phyloP scores from a whole-genome alignment of 1,139 yeast genomes.

The Maudiozyma humilis region DNA sequence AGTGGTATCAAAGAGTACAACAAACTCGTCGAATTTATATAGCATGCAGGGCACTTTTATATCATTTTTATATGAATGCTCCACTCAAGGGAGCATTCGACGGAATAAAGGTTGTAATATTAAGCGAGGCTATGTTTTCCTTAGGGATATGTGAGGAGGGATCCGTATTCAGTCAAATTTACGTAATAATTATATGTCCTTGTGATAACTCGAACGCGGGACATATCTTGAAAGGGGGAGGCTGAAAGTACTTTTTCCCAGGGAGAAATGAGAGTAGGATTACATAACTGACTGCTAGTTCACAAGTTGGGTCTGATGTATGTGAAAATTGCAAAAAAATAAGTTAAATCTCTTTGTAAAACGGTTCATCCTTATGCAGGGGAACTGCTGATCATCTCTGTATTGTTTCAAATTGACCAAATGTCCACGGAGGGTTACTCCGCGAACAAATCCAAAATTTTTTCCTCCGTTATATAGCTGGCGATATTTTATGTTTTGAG shows the following conservation, averaged over 20 bases:
- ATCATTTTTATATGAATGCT: neutral
- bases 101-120: neutral
- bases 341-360: constrained; percentile 78
- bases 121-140: too few relatives aligned
- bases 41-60: neutral
- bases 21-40: constrained; percentile 13
- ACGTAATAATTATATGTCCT: too few relatives aligned
- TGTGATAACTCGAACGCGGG: too few relatives aligned
- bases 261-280: too few relatives aligned
- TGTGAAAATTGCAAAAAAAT: constrained; percentile 41
- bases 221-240: too few relatives aligned
- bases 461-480: neutral
- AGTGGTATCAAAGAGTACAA: constrained; percentile 24
- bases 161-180: too few relatives aligned
- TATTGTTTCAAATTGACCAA: constrained; percentile 68
- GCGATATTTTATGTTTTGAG: neutral
- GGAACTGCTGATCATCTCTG: constrained; percentile 96
- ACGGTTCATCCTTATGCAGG: constrained; percentile 97
- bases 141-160: too few relatives aligned
- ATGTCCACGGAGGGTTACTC: constrained; percentile 41
- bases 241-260: too few relatives aligned
- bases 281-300: too few relatives aligned
- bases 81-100: neutral
- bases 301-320: neutral
- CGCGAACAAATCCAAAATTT: constrained; percentile 12